Evolutionary conservation across 257 asterid genomes (phyloP).

Genomic region (Lantana camara): DNA sequence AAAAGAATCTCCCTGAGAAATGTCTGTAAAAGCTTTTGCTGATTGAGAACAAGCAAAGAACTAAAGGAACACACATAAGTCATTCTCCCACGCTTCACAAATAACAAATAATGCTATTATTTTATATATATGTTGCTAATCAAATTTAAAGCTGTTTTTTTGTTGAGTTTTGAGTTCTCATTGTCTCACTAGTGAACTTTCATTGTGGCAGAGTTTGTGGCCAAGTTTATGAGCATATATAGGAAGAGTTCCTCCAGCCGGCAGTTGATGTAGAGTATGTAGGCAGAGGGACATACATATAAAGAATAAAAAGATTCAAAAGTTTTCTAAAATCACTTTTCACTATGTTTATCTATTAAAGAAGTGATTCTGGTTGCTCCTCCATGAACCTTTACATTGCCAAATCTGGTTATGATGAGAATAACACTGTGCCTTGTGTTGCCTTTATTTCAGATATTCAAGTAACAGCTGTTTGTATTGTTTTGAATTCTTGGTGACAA

Average conservation of each 20-base stretch:
- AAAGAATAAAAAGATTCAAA: too few relatives aligned
- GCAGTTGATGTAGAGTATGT: slow-evolving; percentile 26
- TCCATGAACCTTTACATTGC: too few relatives aligned
- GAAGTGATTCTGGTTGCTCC: too few relatives aligned
- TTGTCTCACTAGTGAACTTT: not conserved
- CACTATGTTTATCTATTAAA: too few relatives aligned
- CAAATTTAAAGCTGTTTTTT: not conserved
- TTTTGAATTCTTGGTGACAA: too few relatives aligned
- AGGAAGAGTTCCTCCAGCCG: slow-evolving; percentile 55
- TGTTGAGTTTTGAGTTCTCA: not conserved
- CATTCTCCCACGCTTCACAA: not conserved
- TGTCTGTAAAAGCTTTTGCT: not conserved
- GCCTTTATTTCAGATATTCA: too few relatives aligned
- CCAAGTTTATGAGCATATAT: slow-evolving; percentile 76
- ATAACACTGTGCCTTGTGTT: too few relatives aligned
- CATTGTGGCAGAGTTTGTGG: slow-evolving; percentile 69
- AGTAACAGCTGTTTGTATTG: too few relatives aligned
- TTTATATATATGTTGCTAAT: not conserved
- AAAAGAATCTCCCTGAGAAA: not conserved
- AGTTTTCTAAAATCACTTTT: too few relatives aligned
- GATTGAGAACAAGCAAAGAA: not conserved
- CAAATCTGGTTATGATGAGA: too few relatives aligned
- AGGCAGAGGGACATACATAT: too few relatives aligned
- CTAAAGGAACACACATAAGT: not conserved
- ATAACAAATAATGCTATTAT: not conserved